These are phyloP conservation scores for Carex cristatella DNA, from an alignment of 176 grass and related monocot species.

Conservation along the genomic window DNA sequence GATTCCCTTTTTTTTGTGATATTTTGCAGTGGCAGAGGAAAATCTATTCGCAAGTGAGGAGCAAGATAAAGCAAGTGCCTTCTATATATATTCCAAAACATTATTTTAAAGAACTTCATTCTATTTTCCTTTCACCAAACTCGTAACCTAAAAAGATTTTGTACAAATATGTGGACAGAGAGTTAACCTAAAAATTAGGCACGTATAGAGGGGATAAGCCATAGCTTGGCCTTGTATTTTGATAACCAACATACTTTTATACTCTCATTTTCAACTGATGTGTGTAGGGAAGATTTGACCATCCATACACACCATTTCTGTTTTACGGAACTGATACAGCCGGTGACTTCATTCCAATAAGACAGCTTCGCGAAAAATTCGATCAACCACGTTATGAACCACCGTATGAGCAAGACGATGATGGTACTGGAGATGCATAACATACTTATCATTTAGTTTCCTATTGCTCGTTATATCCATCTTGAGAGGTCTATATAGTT, in stretches of 20 bases:
- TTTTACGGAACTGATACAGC: slow-evolving; percentile 75
- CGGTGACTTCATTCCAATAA: slow-evolving; percentile 89
- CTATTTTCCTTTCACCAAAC: background rate
- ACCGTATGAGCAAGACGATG: slow-evolving; percentile 43
- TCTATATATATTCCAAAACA: background rate
- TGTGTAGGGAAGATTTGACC: slow-evolving; percentile 71
- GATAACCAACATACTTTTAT: background rate
- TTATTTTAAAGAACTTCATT: background rate
- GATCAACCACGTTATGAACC: slow-evolving; percentile 66
- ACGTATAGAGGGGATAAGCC: background rate
- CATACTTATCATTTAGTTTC: background rate
- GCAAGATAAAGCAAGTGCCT: slow-evolving; percentile 43
- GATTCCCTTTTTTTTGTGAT: background rate
- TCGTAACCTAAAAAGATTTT: background rate
- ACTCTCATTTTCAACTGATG: background rate
- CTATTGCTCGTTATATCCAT: background rate
- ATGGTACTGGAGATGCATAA: slow-evolving; percentile 22
- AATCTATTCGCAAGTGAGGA: slow-evolving; percentile 66
- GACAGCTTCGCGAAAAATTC: slow-evolving; percentile 86
- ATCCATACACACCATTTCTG: slow-evolving; percentile 76
- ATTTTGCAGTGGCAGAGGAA: slow-evolving; percentile 77
- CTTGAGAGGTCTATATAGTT: background rate
- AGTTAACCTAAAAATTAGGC: background rate
- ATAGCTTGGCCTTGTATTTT: background rate
- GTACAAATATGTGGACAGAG: background rate